These are phyloP conservation scores for Emmonsia crescens DNA, from an alignment of 2,329 filamentous ascomycete genomes.

Conservation along the genomic window DNA sequence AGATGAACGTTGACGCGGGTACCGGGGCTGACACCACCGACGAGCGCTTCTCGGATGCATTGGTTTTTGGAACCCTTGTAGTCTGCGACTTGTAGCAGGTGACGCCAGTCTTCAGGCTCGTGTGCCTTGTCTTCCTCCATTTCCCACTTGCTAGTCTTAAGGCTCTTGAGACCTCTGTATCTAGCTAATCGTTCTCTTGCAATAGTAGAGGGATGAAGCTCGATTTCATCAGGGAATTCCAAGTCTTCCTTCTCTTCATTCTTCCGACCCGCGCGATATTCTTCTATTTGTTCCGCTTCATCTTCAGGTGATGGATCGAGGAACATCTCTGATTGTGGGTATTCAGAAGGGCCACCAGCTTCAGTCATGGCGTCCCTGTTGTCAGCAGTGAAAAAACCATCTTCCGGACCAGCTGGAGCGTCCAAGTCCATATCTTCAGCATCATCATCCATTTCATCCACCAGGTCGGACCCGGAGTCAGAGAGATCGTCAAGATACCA, in stretches of 20 bases:
- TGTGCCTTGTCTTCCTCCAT: conserved; percentile 75
- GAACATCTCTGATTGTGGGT: conserved; percentile 89
- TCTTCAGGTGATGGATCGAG: conserved; percentile 68
- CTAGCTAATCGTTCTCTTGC: conserved; percentile 75
- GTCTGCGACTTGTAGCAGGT: conserved; percentile 76
- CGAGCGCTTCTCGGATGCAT: conserved; percentile 67
- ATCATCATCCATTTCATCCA: conserved; percentile 58
- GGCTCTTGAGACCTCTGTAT: conserved; percentile 85
- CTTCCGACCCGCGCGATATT: conserved; percentile 66
- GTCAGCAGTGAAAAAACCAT: conserved; percentile 56
- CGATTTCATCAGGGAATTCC: conserved; percentile 96
- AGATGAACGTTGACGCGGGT: conserved; percentile 75
- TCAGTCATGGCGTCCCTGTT: conserved; percentile 54
- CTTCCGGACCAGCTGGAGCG: conserved; percentile 58
- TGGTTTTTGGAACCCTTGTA: conserved; percentile 75
- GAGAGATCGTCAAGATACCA: conserved; percentile 83
- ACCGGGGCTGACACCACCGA: conserved; percentile 77
- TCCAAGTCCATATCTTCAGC: conserved; percentile 44
- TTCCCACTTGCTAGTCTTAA: conserved; percentile 81
- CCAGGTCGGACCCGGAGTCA: conserved; percentile 74
- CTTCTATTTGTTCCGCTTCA: conserved; percentile 68
- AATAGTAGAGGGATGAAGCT: conserved; percentile 75
- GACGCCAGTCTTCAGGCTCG: conserved; percentile 81
- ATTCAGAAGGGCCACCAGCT: conserved; percentile 64
- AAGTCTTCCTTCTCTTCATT: conserved; percentile 79